Evolutionary conservation across 1,284 basidiomycete species (phyloP).

Genomic region (Pholiota adiposa): DNA sequence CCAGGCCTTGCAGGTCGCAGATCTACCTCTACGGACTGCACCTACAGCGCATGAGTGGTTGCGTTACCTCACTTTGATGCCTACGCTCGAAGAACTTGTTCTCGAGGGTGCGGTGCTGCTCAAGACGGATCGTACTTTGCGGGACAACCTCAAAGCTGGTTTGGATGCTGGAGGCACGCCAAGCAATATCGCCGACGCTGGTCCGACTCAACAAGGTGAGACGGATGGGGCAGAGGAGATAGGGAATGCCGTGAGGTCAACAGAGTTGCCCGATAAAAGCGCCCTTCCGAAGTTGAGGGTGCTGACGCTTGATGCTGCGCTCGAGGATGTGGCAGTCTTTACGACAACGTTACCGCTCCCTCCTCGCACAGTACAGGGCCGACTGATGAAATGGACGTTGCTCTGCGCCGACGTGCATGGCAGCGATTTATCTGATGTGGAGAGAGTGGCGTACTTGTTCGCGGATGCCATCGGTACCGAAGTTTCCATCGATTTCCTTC

Average conservation of each 20-base stretch:
- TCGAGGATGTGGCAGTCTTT: not conserved
- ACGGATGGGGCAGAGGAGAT: not conserved
- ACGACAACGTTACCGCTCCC: not conserved
- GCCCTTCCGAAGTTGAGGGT: not conserved
- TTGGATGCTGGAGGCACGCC: not conserved
- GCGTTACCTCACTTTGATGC: not conserved
- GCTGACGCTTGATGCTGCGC: slow-evolving; percentile 3
- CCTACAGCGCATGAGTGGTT: slow-evolving; percentile 5
- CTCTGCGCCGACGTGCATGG: not conserved
- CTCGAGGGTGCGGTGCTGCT: slow-evolving; percentile 1
- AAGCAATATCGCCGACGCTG: not conserved
- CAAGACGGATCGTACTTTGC: not conserved
- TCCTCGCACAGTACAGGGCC: not conserved
- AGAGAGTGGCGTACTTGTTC: not conserved
- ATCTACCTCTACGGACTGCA: not conserved
- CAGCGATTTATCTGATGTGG: not conserved
- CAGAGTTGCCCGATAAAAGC: not conserved
- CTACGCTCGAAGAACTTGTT: not conserved
- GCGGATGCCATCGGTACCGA: not conserved
- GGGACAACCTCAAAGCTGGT: not conserved
- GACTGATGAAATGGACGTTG: not conserved
- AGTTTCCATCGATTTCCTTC: not conserved
- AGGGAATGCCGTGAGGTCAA: not conserved
- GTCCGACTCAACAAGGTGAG: not conserved
- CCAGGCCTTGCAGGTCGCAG: not conserved